Base-by-base conservation (phyloP, 2,329 filamentous ascomycete species). In the Biscogniauxia sp. region DNA sequence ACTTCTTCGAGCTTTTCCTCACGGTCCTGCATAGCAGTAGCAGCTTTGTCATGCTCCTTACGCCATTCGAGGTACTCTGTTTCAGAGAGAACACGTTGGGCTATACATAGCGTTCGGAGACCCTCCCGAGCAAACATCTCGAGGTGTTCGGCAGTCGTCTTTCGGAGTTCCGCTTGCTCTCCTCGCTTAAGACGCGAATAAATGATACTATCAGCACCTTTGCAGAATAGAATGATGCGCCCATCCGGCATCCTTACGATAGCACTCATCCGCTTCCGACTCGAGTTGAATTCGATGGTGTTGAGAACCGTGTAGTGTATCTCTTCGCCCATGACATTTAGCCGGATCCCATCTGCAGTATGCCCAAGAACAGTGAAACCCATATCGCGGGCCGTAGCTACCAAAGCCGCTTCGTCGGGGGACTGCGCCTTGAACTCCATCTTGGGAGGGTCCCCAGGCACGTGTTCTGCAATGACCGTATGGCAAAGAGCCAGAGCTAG, bases 341-440 rank as follows among this genome's bases (percentile, higher is more conserved):
- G 73, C 56, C 91, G 86, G 64, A 99, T 90, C 56, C 92, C 91
- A 64, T 96, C 91, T 45, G 86, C 84, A 2, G 89, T 87, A 62
- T 88, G 86, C 23, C 93, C 92, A 13, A 98, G 83, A 5, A 98
- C 92, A 1, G 93, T 97, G 72, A 97, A 98, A 3, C 95, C 95
- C 79, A 94, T 92, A 69, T 99, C 96, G 60, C 93, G 90, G 62
- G 96, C 95, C 25, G 96, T 98, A 19, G 93, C 87, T 7, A 99
- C 95, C 15, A 99, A 81, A 13, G 95, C 95, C 57, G 95, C 93
- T 77, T 99, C 95, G 71, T 99, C 95, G 0, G 95, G 95, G 50
- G 93, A 98, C 73, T 99, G 95, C 0, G 95, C 95, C 78, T 96
- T 98, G 83, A 97, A 99, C 26, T 93, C 85, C 70, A 99, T 95